These are phyloP conservation scores for Epichloe sp. DNA, from an alignment of 2,329 filamentous ascomycete species.

Conservation along the genomic window DNA sequence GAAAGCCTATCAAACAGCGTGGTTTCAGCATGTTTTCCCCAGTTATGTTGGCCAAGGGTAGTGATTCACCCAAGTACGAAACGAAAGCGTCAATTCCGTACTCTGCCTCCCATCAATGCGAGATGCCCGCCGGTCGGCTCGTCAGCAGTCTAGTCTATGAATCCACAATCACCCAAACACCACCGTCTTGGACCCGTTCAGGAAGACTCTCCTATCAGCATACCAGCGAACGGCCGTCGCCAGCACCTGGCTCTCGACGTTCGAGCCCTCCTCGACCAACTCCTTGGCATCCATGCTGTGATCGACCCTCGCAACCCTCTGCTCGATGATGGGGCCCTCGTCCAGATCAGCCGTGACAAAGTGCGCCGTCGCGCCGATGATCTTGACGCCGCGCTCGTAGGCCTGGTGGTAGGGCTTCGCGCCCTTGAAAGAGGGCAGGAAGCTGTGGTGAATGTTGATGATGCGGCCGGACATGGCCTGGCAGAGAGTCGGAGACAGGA, in stretches of 20 bases:
- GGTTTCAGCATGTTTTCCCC: too few species aligned
- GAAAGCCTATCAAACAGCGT: too few species aligned
- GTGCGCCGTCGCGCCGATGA: slow-evolving; percentile 75
- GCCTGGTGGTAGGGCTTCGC: slow-evolving; percentile 83
- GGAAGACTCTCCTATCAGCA: slow-evolving; percentile 62
- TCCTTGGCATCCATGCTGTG: slow-evolving; percentile 65
- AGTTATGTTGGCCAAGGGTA: too few species aligned
- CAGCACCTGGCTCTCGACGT: slow-evolving; percentile 72
- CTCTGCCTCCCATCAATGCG: too few species aligned
- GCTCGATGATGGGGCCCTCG: slow-evolving; percentile 81
- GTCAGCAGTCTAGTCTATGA: too few species aligned
- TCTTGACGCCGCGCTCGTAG: slow-evolving; percentile 76
- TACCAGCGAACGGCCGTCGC: slow-evolving; percentile 76
- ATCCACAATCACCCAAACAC: slow-evolving; percentile 38
- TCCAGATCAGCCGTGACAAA: slow-evolving; percentile 78
- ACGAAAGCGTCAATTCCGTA: too few species aligned
- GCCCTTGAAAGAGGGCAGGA: slow-evolving; percentile 78
- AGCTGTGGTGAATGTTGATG: slow-evolving; percentile 87
- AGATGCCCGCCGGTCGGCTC: too few species aligned
- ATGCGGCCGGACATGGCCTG: slow-evolving; percentile 70
- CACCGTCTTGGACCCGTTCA: slow-evolving; percentile 70
- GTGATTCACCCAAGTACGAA: too few species aligned
- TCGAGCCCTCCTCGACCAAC: slow-evolving; percentile 66
- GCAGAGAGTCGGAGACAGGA: slow-evolving; percentile 62
- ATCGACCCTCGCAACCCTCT: slow-evolving; percentile 64